Evolutionary conservation across 176 grass and related monocot species (phyloP).

Genomic region (Cenchrus fungigraminus): DNA sequence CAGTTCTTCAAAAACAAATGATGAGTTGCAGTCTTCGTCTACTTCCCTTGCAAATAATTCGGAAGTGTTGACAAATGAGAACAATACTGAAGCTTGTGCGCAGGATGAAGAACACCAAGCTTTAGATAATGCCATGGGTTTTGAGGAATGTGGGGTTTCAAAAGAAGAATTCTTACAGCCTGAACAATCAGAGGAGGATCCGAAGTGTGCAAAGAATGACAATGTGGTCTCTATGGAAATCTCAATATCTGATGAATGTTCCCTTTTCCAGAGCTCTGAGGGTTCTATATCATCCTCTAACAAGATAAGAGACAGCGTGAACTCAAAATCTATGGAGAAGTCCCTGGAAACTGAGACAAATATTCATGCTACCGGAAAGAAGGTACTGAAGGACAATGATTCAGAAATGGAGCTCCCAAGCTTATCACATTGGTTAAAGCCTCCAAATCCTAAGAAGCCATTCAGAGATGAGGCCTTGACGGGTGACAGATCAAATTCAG

Average conservation of each 20-base stretch:
- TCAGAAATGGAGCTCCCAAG: slow-evolving; percentile 59
- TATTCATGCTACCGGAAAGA: slow-evolving; percentile 43
- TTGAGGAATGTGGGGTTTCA: slow-evolving; percentile 15
- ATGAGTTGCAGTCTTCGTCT: slow-evolving; percentile 42
- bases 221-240: slow-evolving; percentile 42
- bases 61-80: slow-evolving; percentile 40
- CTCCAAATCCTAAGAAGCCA: slow-evolving; percentile 56
- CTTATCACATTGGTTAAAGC: slow-evolving; percentile 81
- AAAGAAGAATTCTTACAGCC: slow-evolving; percentile 32
- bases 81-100: slow-evolving; percentile 8
- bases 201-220: slow-evolving; percentile 29
- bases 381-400: slow-evolving; percentile 35
- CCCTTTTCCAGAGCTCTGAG: slow-evolving; percentile 49
- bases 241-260: slow-evolving; percentile 54
- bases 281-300: slow-evolving; percentile 41
- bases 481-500: slow-evolving; percentile 56
- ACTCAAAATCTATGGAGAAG: slow-evolving; percentile 35
- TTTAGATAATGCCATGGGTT: slow-evolving; percentile 12
- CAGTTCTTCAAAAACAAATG: slow-evolving; percentile 40
- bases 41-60: slow-evolving; percentile 26
- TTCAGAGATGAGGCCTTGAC: slow-evolving; percentile 42
- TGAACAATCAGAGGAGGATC: slow-evolving; percentile 26
- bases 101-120: slow-evolving; percentile 37
- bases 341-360: slow-evolving; percentile 28
- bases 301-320: slow-evolving; percentile 38